These are phyloP conservation scores for Stachybotrys elegans DNA, from an alignment of 2,329 filamentous ascomycete genomes.

Conservation along the genomic window DNA sequence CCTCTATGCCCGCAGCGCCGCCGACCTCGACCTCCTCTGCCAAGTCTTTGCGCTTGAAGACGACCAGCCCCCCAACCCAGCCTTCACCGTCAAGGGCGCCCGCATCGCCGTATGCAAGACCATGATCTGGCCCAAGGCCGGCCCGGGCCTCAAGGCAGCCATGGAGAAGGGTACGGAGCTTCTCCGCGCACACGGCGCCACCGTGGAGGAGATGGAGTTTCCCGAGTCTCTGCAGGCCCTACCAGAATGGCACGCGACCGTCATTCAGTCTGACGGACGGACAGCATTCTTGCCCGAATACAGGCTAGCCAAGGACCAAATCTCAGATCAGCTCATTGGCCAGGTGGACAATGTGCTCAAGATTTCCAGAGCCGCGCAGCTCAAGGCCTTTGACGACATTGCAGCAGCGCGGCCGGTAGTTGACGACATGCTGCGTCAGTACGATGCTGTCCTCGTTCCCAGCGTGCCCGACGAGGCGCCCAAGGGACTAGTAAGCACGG, in stretches of 20 bases:
- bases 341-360: slow-evolving; percentile 1
- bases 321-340: slow-evolving; percentile 1
- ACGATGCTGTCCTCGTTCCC: slow-evolving; percentile 49
- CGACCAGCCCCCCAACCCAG: slow-evolving; percentile 36
- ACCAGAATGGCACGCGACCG: neutral
- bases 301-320: neutral
- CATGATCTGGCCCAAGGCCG: slow-evolving; percentile 43
- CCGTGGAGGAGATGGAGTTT: slow-evolving; percentile 52
- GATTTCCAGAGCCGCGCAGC: slow-evolving; percentile 2
- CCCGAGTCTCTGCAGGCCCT: neutral
- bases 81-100: slow-evolving; percentile 33
- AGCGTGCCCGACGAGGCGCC: slow-evolving; percentile 54
- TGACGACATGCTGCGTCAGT: slow-evolving; percentile 42
- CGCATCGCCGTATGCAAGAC: slow-evolving; percentile 53
- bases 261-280: neutral
- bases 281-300: slow-evolving; percentile 3
- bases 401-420: slow-evolving; percentile 44
- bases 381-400: slow-evolving; percentile 39
- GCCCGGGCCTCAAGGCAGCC: slow-evolving; percentile 36
- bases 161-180: slow-evolving; percentile 34
- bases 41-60: slow-evolving; percentile 50
- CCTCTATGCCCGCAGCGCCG: slow-evolving; percentile 51
- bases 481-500: slow-evolving; percentile 42
- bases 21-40: slow-evolving; percentile 52
- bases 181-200: slow-evolving; percentile 41